Evolutionary conservation across 2,329 filamentous ascomycete species (phyloP).

Genomic region (Colletotrichum sp.): DNA sequence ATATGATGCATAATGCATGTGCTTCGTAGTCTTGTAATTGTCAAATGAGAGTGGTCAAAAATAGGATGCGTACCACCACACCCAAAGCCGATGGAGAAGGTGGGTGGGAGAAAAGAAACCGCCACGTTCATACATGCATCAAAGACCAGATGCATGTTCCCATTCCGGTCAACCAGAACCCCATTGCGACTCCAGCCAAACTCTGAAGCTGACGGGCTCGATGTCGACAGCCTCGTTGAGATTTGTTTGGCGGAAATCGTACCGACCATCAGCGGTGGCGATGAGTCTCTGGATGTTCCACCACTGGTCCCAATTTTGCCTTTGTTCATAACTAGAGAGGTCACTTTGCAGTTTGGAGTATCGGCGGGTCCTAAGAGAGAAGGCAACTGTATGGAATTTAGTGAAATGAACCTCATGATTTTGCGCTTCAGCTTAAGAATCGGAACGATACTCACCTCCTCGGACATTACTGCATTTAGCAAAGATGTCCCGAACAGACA

Average conservation of each 20-base stretch:
- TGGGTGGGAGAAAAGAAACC: not conserved
- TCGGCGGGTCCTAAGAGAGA: constrained; percentile 42
- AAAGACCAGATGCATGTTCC: not conserved
- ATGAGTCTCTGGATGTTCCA: constrained; percentile 66
- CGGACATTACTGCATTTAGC: constrained; percentile 52
- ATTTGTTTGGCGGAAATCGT: constrained; percentile 66
- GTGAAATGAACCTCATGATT: not conserved
- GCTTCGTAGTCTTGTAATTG: not conserved
- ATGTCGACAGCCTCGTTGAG: constrained; percentile 60
- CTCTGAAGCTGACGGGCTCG: constrained; percentile 54
- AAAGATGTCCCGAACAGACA: constrained; percentile 66
- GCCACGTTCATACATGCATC: not conserved
- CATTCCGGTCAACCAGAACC: constrained; percentile 25
- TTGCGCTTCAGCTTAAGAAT: not conserved
- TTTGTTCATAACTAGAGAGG: constrained; percentile 47
- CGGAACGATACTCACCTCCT: constrained; percentile 43
- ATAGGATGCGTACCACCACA: not conserved
- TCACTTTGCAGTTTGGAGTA: constrained; percentile 46
- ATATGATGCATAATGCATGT: not conserved
- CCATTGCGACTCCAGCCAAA: constrained; percentile 61
- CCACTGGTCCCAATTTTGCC: constrained; percentile 53
- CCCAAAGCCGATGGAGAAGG: not conserved
- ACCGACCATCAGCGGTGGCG: constrained; percentile 71
- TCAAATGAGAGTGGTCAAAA: not conserved
- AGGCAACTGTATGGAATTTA: constrained; percentile 37